Evolutionary conservation across 257 asterid species (phyloP).

Genomic region (Solanum chmielewskii): DNA sequence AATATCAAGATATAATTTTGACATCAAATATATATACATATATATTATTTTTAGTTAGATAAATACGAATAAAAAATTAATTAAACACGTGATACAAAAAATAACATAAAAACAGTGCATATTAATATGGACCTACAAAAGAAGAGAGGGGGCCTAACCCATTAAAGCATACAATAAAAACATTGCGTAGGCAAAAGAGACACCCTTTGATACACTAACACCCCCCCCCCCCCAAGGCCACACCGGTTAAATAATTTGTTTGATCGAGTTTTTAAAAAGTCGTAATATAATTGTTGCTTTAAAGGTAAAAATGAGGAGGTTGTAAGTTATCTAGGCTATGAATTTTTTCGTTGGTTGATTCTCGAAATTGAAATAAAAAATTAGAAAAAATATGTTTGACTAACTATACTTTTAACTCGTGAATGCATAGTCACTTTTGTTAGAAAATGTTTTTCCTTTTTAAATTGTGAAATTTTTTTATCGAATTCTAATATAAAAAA

Average conservation of each 20-base stretch:
- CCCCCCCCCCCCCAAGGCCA: background rate
- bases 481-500: accelerated
- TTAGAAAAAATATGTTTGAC: no score
- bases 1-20: background rate
- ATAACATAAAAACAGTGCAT: background rate
- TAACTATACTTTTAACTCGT: no score
- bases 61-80: background rate
- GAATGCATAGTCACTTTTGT: no score
- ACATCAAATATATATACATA: no score
- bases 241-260: background rate
- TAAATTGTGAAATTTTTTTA: no score
- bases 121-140: background rate
- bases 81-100: background rate
- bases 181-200: background rate
- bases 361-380: no score
- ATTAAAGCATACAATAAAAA: background rate
- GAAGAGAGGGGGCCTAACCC: background rate
- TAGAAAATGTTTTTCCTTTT: no score
- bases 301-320: background rate
- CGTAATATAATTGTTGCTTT: background rate
- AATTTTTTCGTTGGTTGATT: no score
- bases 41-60: background rate
- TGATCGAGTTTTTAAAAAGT: background rate
- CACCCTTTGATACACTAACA: background rate
- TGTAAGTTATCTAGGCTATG: no score